A percentile compares a stretch with the other conserved stretches of the same genome.
phyloP scores from a whole-genome alignment of 2,329 filamentous ascomycete genomes.

The Aschersonia sp. region DNA sequence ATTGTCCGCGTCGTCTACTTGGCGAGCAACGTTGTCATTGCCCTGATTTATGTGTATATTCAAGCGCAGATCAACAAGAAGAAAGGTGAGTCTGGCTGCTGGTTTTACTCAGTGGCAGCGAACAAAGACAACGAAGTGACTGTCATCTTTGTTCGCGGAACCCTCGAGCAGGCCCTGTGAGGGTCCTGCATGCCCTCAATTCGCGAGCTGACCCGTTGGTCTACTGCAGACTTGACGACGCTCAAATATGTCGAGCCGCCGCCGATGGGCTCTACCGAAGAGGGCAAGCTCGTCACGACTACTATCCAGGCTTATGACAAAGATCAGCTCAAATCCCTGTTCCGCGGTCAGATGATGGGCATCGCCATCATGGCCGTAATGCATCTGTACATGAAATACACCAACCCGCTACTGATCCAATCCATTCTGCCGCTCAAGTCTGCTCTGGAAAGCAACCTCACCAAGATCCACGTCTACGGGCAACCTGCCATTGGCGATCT shows the following conservation, averaged over 20 bases:
- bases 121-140: no score
- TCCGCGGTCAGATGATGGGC: slow-evolving; percentile 89
- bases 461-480: slow-evolving; percentile 90
- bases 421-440: slow-evolving; percentile 96
- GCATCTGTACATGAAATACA: slow-evolving; percentile 99
- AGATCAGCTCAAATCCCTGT: slow-evolving; percentile 66
- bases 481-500: slow-evolving; percentile 78
- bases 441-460: slow-evolving; percentile 84
- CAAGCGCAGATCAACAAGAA: slow-evolving; percentile 82
- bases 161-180: not conserved
- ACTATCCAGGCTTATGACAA: slow-evolving; percentile 93
- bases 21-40: slow-evolving; percentile 65
- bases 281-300: slow-evolving; percentile 91
- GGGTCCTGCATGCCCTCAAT: not conserved
- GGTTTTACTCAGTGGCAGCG: not conserved
- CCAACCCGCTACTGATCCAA: slow-evolving; percentile 96
- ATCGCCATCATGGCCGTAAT: slow-evolving; percentile 97
- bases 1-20: slow-evolving; percentile 39
- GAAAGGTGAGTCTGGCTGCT: slow-evolving; percentile 56
- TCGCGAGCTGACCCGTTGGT: not conserved
- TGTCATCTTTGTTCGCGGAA: not conserved
- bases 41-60: slow-evolving; percentile 71
- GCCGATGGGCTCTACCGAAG: slow-evolving; percentile 82
- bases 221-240: slow-evolving; percentile 67
- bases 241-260: slow-evolving; percentile 98